These are phyloP conservation scores for Geopyxis carbonaria DNA, from an alignment of 495 filamentous ascomycete genomes.

Conservation along the genomic window DNA sequence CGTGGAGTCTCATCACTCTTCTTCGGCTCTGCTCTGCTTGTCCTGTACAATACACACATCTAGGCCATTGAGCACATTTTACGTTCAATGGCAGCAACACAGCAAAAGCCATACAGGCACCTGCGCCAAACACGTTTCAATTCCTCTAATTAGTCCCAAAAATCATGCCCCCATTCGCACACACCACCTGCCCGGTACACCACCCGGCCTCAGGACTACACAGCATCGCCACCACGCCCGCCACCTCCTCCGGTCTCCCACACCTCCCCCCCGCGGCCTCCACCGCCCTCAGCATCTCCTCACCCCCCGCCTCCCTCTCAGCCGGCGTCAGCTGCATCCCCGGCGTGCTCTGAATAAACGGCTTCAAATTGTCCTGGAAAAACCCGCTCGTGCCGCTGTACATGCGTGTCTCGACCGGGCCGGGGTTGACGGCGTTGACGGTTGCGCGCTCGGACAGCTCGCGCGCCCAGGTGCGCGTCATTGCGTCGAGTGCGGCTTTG, in stretches of 20 bases:
- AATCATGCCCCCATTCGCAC: slow-evolving; percentile 69
- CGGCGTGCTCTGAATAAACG: slow-evolving; percentile 53
- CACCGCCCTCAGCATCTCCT: slow-evolving; percentile 41
- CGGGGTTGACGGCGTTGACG: slow-evolving; percentile 79
- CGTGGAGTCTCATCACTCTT: too few species aligned
- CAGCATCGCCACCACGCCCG: slow-evolving; percentile 71
- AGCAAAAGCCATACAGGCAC: too few species aligned
- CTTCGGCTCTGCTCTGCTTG: too few species aligned
- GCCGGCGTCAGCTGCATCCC: slow-evolving; percentile 32
- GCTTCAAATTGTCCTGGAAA: slow-evolving; percentile 38
- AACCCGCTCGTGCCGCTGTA: slow-evolving; percentile 8
- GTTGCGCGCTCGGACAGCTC: slow-evolving; percentile 64
- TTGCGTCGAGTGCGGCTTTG: slow-evolving; percentile 79
- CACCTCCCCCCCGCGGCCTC: slow-evolving; percentile 50
- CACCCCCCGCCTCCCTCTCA: slow-evolving; percentile 38
- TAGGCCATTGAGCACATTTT: too few species aligned
- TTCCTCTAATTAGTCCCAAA: not conserved
- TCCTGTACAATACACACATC: too few species aligned
- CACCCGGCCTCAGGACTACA: slow-evolving; percentile 54
- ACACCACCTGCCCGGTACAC: slow-evolving; percentile 74
- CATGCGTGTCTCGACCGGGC: slow-evolving; percentile 73
- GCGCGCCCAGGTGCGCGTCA: slow-evolving; percentile 77
- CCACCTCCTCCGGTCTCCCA: slow-evolving; percentile 60
- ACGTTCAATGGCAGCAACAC: too few species aligned
- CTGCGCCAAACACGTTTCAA: too few species aligned